Evolutionary conservation across 2,329 filamentous ascomycete species (phyloP), one percentile per base, ranked within the genome.

Genomic region (Chaetothyriales sp.): DNA sequence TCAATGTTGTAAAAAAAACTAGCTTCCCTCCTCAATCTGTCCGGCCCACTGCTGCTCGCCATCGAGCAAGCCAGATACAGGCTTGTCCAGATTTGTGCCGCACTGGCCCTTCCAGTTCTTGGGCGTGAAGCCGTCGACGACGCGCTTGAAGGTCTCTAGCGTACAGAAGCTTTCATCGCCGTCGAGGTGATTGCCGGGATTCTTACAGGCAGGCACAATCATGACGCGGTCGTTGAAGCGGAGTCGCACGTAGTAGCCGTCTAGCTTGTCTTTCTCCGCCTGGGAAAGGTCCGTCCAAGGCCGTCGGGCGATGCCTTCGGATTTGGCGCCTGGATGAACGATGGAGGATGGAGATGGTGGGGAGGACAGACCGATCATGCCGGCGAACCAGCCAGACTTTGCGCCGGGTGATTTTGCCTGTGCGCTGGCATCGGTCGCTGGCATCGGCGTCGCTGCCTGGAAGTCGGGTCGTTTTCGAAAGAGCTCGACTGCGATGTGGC

Each of bases 151-250:
- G 0, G 90, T 88, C 52, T 85, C 80, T 62, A 98, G 69, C 0
- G 90, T 97, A 69, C 92, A 98, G 63, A 97, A 90, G 22, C 81
- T 86, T 60, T 89, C 83, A 60, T 97, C 86, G 0, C 88, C 88
- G 1, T 86, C 79, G 2, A 95, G 74, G 68, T 98, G 92, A 55
- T 89, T 94, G 5, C 88, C 87, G 0, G 74, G 68, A 8, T 76
- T 69, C 58, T 77, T 81, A 67, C 92, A 98, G 2, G 87, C 89
- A 0, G 90, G 90, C 18, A 98, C 76, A 13, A 76, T 80, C 63
- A 97, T 80, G 2, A 88, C 78, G 50, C 77, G 75, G 66, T 97
- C 92, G 62, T 98, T 98, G 69, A 94, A 98, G 48, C 89, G 79
- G 53, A 98, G 67, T 18, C 92, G 82, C 13, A 98, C 90, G 67